Conservation (phyloP, 352 stramenopile genomes). For the Phytophthora vignae region DNA sequence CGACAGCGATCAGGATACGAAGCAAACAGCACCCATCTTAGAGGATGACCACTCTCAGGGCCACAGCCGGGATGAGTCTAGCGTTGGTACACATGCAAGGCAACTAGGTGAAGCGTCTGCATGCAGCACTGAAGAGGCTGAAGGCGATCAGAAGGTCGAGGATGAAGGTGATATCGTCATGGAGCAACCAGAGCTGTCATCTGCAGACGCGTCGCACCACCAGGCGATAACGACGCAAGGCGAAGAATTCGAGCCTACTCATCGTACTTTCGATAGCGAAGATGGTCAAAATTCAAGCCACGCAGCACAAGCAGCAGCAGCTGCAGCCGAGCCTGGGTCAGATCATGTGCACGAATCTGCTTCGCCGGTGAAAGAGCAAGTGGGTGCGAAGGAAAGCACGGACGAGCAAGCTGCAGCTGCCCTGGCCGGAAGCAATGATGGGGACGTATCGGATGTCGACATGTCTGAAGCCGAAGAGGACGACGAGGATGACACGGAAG, state of each 20-base stretch:
- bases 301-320: background rate
- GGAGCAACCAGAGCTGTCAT: slow-evolving; percentile 7
- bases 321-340: background rate
- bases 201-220: background rate
- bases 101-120: background rate
- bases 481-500: slow-evolving; percentile 22
- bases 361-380: background rate
- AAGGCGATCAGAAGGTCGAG: slow-evolving; percentile 7
- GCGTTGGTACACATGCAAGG: background rate
- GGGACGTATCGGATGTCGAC: slow-evolving; percentile 24
- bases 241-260: background rate
- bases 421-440: slow-evolving; percentile 19
- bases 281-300: background rate
- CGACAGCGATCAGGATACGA: slow-evolving; percentile 30
- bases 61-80: background rate
- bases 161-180: background rate
- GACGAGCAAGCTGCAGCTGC: slow-evolving; percentile 8
- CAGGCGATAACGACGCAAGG: background rate
- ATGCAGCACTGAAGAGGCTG: slow-evolving; percentile 4
- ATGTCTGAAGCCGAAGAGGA: slow-evolving; percentile 27
- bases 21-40: slow-evolving; percentile 2
- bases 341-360: background rate
- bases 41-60: slow-evolving; percentile 1
- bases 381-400: background rate
- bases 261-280: background rate